These are phyloP conservation scores for Colletotrichum sp. DNA, from an alignment of 2,329 filamentous ascomycete species.

Conservation along the genomic window DNA sequence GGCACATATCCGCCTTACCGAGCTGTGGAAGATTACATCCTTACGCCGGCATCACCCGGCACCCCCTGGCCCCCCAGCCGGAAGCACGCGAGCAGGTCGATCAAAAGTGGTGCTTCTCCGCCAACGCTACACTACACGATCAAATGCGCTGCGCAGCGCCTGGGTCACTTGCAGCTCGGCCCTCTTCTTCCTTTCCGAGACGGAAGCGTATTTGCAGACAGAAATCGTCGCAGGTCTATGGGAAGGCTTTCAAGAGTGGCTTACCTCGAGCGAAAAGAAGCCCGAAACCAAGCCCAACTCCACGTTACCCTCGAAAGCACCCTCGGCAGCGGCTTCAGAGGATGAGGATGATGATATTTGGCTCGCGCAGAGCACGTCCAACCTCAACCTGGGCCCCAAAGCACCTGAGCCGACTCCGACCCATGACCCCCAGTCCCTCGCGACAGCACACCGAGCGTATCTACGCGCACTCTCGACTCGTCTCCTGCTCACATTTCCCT, in stretches of 20 bases:
- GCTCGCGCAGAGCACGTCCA: conserved; percentile 32
- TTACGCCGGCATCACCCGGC: conserved; percentile 79
- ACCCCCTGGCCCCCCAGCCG: conserved; percentile 68
- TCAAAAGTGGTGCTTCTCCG: conserved; percentile 67
- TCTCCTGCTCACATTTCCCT: conserved; percentile 67
- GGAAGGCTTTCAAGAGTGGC: conserved; percentile 79
- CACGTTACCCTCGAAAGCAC: neutral
- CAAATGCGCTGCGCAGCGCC: conserved; percentile 74
- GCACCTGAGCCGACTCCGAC: conserved; percentile 32
- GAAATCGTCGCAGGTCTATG: conserved; percentile 86
- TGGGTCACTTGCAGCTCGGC: conserved; percentile 92
- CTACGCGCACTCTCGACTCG: conserved; percentile 70
- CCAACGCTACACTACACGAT: conserved; percentile 66
- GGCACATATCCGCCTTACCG: conserved; percentile 82
- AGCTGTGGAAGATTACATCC: conserved; percentile 84
- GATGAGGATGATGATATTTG: conserved; percentile 44
- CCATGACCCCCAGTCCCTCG: conserved; percentile 85
- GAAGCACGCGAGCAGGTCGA: conserved; percentile 64
- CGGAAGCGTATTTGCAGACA: conserved; percentile 86
- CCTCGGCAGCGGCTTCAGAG: neutral
- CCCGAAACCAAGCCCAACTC: neutral
- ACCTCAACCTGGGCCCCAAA: conserved; percentile 11
- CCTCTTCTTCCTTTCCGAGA: conserved; percentile 88
- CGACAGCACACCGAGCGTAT: conserved; percentile 79
- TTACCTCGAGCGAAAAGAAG: conserved; percentile 52